A percentile compares a stretch with the other conserved stretches of the same genome.
These are phyloP conservation scores for Penicillium expansum DNA, from an alignment of 2,329 filamentous ascomycete genomes.

Conservation along the genomic window DNA sequence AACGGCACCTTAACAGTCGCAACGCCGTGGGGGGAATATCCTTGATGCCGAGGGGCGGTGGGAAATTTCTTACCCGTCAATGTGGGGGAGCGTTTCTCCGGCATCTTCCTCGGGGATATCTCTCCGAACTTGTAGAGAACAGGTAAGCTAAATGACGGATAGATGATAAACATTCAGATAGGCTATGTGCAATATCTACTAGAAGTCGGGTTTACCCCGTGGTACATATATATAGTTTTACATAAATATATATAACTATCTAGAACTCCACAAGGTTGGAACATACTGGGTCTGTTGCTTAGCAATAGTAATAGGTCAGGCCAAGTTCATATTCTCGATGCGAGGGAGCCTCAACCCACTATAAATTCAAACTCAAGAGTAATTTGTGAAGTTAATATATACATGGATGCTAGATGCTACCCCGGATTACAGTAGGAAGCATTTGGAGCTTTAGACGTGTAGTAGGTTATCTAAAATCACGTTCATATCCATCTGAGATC, in stretches of 20 bases:
- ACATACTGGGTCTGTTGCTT: not conserved
- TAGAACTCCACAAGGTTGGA: not conserved
- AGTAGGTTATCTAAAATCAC: not conserved
- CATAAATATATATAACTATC: not conserved
- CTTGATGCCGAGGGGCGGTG: not conserved
- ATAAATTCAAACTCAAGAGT: not conserved
- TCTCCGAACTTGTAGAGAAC: not conserved
- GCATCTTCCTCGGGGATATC: not conserved
- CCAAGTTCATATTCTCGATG: not conserved
- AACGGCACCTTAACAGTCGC: not conserved
- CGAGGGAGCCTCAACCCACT: not conserved
- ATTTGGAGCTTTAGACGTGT: not conserved
- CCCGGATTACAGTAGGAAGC: not conserved
- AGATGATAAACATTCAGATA: not conserved
- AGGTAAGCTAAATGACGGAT: not conserved
- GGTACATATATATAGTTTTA: not conserved
- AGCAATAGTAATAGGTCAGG: not conserved
- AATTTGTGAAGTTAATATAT: not conserved
- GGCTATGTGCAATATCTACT: not conserved
- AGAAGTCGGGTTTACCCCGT: not conserved
- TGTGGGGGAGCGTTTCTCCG: slow-evolving; percentile 9
- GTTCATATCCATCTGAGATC: not conserved
- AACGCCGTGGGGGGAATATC: not conserved
- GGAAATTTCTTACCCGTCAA: slow-evolving; percentile 5
- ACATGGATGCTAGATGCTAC: not conserved